Evolutionary conservation across 345 rosid species (phyloP).

Genomic region (Dovyalis caffra): DNA sequence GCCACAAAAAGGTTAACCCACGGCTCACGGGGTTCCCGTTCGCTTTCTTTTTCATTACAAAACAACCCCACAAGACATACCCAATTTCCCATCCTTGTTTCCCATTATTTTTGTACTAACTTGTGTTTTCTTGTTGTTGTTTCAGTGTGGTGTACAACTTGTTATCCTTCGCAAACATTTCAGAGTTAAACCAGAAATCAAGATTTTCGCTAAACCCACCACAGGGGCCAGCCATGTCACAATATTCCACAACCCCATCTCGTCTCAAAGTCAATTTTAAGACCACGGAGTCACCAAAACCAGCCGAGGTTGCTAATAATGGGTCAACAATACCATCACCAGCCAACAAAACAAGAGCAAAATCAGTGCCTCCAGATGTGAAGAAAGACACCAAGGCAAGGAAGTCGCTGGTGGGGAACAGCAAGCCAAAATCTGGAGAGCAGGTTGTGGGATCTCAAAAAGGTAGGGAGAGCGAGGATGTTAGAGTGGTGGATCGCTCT

Average conservation of each 20-base stretch:
- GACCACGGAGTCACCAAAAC: constrained; percentile 33
- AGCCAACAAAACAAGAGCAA: constrained; percentile 29
- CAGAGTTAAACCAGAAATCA: too few relatives aligned
- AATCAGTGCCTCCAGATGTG: constrained; percentile 40
- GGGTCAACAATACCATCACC: not conserved
- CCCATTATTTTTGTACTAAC: too few relatives aligned
- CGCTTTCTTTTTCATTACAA: too few relatives aligned
- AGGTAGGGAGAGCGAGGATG: constrained; percentile 25
- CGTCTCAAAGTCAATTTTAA: constrained; percentile 44
- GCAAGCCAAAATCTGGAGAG: constrained; percentile 49
- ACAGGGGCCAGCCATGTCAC: constrained; percentile 1
- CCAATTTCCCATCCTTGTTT: too few relatives aligned
- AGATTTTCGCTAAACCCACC: too few relatives aligned
- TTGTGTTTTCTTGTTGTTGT: too few relatives aligned
- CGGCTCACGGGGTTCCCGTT: too few relatives aligned
- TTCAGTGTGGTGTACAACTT: too few relatives aligned
- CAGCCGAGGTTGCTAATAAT: constrained; percentile 16
- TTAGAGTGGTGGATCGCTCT: constrained; percentile 29
- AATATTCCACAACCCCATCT: constrained; percentile 33
- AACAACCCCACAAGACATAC: too few relatives aligned
- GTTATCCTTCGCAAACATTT: too few relatives aligned
- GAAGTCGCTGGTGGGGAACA: constrained; percentile 40
- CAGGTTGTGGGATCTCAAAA: constrained; percentile 36
- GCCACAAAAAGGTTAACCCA: too few relatives aligned
- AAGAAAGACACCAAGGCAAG: constrained; percentile 35